A percentile compares a stretch with the other conserved stretches of the same genome.
Conservation (phyloP, 768 basidiomycete species). For the Pulveroboletus frians region DNA sequence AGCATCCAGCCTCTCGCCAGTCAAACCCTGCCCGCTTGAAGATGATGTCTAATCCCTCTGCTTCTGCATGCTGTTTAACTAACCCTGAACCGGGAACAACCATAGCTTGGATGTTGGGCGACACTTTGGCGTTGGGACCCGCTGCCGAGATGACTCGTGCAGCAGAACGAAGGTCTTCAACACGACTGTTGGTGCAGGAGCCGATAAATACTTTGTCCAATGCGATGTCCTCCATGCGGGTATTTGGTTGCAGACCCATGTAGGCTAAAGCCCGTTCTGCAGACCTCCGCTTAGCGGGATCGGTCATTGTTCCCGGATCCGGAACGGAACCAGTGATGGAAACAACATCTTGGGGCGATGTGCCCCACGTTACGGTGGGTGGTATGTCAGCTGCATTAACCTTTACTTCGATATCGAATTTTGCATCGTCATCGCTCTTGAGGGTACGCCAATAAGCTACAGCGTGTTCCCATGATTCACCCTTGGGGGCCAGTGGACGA, state of each 20-base stretch:
- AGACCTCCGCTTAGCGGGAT: conserved; percentile 60
- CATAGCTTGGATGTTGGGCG: conserved; percentile 77
- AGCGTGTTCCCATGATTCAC: conserved; percentile 81
- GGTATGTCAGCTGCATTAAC: conserved; percentile 81
- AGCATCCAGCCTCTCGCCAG: conserved; percentile 93
- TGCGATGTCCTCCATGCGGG: conserved; percentile 70
- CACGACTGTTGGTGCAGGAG: conserved; percentile 91
- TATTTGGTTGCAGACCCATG: conserved; percentile 81
- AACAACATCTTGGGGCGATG: conserved; percentile 84
- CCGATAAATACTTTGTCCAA: conserved; percentile 92
- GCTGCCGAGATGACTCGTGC: conserved; percentile 72
- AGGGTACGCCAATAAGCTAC: conserved; percentile 83
- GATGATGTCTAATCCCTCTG: conserved; percentile 78
- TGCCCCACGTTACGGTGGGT: conserved; percentile 91
- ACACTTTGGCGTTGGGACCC: conserved; percentile 68
- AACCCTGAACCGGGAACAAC: conserved; percentile 88
- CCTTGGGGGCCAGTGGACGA: conserved; percentile 77
- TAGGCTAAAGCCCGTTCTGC: conserved; percentile 75
- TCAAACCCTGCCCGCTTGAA: conserved; percentile 92
- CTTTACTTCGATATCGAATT: conserved; percentile 77
- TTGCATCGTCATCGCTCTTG: conserved; percentile 73
- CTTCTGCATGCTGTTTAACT: conserved; percentile 87
- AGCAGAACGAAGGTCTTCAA: conserved; percentile 81
- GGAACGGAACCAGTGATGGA: conserved; percentile 80
- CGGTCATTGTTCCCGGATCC: conserved; percentile 61